Evolutionary conservation across 345 rosid genomes (phyloP), one percentile per base, ranked within the genome.

Genomic region (Turritis glabra): DNA sequence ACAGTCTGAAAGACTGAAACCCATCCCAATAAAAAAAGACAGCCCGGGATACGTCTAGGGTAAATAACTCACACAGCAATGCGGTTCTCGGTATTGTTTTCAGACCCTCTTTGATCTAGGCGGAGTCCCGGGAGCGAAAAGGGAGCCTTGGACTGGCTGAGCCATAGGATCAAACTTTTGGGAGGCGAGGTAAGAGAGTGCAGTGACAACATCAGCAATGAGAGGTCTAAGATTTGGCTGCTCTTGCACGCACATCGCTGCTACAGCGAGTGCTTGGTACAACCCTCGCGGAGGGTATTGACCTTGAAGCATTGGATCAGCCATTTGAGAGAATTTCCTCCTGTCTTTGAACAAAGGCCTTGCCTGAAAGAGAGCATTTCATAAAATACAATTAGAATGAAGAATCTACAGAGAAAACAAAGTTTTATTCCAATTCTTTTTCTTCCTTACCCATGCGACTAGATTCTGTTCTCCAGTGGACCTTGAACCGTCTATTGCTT

Each of bases 181-280:
- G 23, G 90, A 85, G 41, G 98, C 92, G 35, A 93, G 98, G 79
- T 90, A 90, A 12, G 85, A 52, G 56, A 89, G 82, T 12, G 98
- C 97, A 9, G 97, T 91, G 79, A 93, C 97, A 23, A 93, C 97
- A 82, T 93, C 98, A 10, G 96, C 92, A 18, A 93, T 81, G 64
- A 83, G 74, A 4, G 96, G 98, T 53, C 98, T 85, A 80, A 88
- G 83, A 69, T 85, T 84, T 43, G 98, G 94, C 81, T 89, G 90
- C 68, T 93, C 96, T 74, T 89, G 93, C 21, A 90, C 96, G 29
- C 98, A 90, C 98, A 93, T 93, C 13, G 93, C 91, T 15, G 97
- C 97, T 52, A 93, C 87, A 10, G 97, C 90, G 41, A 93, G 96
- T 53, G 96, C 98, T 90, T 93, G 98, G 82, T 86, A 93, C 69